Conservation (phyloP, 345 rosid genomes). For the Dovyalis caffra region DNA sequence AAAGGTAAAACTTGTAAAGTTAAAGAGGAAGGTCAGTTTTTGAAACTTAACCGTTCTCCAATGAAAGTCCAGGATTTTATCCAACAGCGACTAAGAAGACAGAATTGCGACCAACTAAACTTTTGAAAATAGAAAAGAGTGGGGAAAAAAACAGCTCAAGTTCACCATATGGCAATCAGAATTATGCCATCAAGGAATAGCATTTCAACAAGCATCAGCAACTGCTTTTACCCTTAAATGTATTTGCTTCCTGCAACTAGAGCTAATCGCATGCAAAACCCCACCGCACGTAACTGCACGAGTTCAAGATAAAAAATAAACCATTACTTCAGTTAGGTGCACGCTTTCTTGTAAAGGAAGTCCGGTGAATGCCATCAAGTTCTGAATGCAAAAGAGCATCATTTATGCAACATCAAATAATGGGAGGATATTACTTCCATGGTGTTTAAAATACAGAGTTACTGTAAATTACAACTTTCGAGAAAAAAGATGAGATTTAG, state of each 20-base stretch:
- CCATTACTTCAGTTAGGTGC: too few species aligned
- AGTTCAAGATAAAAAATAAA: neutral
- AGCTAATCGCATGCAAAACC: neutral
- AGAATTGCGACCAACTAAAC: too few species aligned
- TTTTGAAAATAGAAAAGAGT: too few species aligned
- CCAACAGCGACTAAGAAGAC: too few species aligned
- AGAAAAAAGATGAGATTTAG: neutral
- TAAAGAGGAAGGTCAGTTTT: too few species aligned
- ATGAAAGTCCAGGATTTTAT: too few species aligned
- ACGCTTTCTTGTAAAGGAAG: too few species aligned
- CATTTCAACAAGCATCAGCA: neutral
- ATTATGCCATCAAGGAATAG: neutral
- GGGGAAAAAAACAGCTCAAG: neutral
- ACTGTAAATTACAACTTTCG: neutral
- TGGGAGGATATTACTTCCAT: neutral
- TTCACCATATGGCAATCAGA: neutral
- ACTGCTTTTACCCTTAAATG: neutral
- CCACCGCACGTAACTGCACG: neutral
- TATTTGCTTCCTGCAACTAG: neutral
- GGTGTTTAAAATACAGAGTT: neutral
- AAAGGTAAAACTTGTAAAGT: too few species aligned
- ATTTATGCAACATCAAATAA: conserved; percentile 4
- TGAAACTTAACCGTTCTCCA: too few species aligned
- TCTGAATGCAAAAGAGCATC: neutral
- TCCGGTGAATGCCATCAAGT: too few species aligned